These are phyloP conservation scores for Gossypium davidsonii DNA, from an alignment of 441 rosid genomes.

Conservation along the genomic window DNA sequence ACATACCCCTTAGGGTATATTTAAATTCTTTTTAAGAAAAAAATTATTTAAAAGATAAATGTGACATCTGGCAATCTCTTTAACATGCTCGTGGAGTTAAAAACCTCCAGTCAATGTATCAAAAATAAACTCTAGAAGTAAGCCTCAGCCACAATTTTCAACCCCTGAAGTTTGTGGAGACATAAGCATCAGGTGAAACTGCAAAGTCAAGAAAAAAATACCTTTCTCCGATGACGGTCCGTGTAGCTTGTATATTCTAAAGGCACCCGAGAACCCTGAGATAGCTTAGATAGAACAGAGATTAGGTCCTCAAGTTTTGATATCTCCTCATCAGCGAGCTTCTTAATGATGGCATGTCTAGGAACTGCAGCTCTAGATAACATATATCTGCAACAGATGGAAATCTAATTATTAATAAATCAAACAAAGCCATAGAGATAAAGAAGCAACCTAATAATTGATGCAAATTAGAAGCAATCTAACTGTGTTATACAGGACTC, in stretches of 20 bases:
- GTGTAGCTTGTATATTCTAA: slow-evolving; percentile 73
- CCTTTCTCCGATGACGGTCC: slow-evolving; percentile 96
- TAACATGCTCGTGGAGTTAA: neutral
- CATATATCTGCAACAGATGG: slow-evolving; percentile 67
- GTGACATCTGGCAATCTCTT: neutral
- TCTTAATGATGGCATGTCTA: slow-evolving; percentile 91
- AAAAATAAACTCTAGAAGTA: neutral
- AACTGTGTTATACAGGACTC: neutral
- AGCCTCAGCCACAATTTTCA: slow-evolving; percentile 3
- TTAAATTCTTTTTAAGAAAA: neutral
- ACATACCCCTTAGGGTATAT: neutral
- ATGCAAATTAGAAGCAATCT: neutral
- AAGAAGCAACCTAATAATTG: slow-evolving; percentile 7
- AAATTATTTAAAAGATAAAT: neutral
- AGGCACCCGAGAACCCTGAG: slow-evolving; percentile 84
- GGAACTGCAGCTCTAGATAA: slow-evolving; percentile 90
- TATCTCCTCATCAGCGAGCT: slow-evolving; percentile 80
- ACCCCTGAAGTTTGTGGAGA: neutral
- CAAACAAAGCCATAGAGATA: slow-evolving; percentile 12
- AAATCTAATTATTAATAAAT: slow-evolving; percentile 9
- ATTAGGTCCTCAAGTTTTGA: slow-evolving; percentile 64
- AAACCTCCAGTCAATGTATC: neutral
- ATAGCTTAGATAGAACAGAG: slow-evolving; percentile 60
- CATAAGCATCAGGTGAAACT: slow-evolving; percentile 5
- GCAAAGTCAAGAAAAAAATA: slow-evolving; percentile 19